These are phyloP conservation scores for Coprinellus aureogranulatus DNA, from an alignment of 768 basidiomycete species.

Conservation along the genomic window DNA sequence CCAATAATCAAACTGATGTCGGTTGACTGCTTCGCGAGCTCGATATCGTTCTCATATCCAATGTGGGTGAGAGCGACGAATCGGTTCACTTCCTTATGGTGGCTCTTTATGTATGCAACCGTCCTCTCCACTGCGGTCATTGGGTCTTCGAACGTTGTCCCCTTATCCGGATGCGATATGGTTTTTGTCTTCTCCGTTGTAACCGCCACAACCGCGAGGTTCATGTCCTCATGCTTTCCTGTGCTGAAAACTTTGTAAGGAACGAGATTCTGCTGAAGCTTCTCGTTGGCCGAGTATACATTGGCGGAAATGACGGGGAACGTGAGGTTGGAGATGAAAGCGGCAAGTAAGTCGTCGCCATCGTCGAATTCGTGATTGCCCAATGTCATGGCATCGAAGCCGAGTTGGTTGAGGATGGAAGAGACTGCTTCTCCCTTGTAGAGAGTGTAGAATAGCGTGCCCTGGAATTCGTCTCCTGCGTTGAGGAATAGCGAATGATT, in stretches of 20 bases:
- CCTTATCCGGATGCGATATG: conserved; percentile 36
- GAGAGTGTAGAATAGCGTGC: conserved; percentile 44
- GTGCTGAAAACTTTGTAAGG: conserved; percentile 40
- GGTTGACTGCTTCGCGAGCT: conserved; percentile 35
- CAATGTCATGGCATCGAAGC: conserved; percentile 42
- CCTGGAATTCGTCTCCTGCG: conserved; percentile 49
- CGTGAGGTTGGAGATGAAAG: conserved; percentile 38
- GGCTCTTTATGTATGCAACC: conserved; percentile 32
- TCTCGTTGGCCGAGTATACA: conserved; percentile 34
- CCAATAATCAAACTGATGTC: conserved; percentile 41
- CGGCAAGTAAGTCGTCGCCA: conserved; percentile 36
- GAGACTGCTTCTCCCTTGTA: conserved; percentile 44
- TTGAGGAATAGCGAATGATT: conserved; percentile 41
- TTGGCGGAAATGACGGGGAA: conserved; percentile 47
- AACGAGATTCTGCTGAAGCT: conserved; percentile 28
- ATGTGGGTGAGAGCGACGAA: conserved; percentile 48
- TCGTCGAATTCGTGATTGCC: conserved; percentile 50
- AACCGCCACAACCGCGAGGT: conserved; percentile 40
- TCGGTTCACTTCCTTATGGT: conserved; percentile 31
- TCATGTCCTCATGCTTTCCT: conserved; percentile 17
- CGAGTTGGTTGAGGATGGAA: conserved; percentile 39
- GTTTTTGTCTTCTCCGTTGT: conserved; percentile 40
- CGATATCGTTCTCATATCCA: conserved; percentile 42
- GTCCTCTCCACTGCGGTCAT: conserved; percentile 34
- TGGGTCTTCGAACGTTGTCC: conserved; percentile 39